A percentile compares a stretch with the other conserved stretches of the same genome.
These are phyloP conservation scores for Monilinia aucupariae DNA, from an alignment of 2,329 filamentous ascomycete genomes.

Conservation along the genomic window DNA sequence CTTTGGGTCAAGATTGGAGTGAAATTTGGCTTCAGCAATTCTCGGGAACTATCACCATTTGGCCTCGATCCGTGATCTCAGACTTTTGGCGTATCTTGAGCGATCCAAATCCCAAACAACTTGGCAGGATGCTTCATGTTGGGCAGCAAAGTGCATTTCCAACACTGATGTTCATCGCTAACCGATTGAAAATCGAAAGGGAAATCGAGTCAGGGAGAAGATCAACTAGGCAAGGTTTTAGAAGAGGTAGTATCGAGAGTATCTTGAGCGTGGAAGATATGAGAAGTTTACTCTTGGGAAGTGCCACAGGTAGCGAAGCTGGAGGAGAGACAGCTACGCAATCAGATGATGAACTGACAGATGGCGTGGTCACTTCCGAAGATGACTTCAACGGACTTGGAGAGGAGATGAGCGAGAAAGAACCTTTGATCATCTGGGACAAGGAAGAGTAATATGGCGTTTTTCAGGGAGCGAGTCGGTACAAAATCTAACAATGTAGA, in stretches of 20 bases:
- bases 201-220: constrained; percentile 54
- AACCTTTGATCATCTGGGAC: neutral
- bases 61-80: constrained; percentile 72
- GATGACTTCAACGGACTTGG: constrained; percentile 24
- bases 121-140: constrained; percentile 84
- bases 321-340: constrained; percentile 35
- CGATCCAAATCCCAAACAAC: constrained; percentile 68
- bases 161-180: constrained; percentile 84
- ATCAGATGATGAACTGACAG: constrained; percentile 32
- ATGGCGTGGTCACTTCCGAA: constrained; percentile 24
- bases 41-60: constrained; percentile 90
- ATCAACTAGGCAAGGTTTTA: constrained; percentile 45
- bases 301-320: constrained; percentile 27
- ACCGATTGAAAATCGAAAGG: constrained; percentile 78
- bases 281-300: constrained; percentile 41
- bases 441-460: neutral
- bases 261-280: constrained; percentile 58
- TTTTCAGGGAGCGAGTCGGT: neutral
- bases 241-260: constrained; percentile 52
- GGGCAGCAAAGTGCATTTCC: constrained; percentile 87
- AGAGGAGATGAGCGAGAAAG: constrained; percentile 3
- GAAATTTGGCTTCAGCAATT: constrained; percentile 96
- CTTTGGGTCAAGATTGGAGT: constrained; percentile 91
- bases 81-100: constrained; percentile 85
- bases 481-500: neutral